These are phyloP conservation scores for Sporothrix mexicana DNA, from an alignment of 2,329 filamentous ascomycete species.

Conservation along the genomic window DNA sequence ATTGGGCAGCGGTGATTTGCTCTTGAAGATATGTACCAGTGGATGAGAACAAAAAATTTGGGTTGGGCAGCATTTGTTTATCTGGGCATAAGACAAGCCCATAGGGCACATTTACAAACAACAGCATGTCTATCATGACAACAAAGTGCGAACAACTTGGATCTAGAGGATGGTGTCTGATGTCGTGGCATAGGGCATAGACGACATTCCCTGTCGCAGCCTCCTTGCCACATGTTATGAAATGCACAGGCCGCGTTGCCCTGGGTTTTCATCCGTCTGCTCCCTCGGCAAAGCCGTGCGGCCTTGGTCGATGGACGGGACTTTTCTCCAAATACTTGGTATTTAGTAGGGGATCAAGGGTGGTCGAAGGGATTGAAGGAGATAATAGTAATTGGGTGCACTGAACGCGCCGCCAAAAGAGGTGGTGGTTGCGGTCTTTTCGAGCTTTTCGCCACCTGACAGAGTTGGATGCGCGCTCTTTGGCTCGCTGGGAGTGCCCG, in stretches of 20 bases:
- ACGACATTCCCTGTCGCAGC: too few relatives aligned
- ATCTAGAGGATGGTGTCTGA: too few relatives aligned
- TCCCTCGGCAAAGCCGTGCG: not conserved
- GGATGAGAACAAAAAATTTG: too few relatives aligned
- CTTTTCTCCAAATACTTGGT: not conserved
- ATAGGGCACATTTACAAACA: not conserved
- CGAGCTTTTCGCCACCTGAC: conserved; percentile 1
- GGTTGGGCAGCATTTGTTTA: conserved; percentile 16
- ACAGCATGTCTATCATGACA: not conserved
- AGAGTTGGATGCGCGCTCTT: not conserved
- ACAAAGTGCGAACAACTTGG: not conserved
- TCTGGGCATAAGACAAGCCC: not conserved
- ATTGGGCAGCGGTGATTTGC: not conserved
- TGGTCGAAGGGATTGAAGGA: too few relatives aligned
- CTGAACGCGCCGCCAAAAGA: not conserved
- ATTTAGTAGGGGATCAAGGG: too few relatives aligned
- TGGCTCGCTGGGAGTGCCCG: conserved; percentile 17
- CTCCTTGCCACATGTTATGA: not conserved
- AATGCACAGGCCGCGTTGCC: not conserved
- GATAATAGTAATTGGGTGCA: too few relatives aligned
- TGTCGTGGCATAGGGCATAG: too few relatives aligned
- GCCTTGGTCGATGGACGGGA: not conserved
- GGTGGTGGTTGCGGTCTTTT: not conserved
- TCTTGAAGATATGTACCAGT: not conserved
- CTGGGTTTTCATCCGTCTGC: not conserved